These are phyloP conservation scores for Cystobasidium onofrii DNA, from an alignment of 768 basidiomycete genomes.

Conservation along the genomic window DNA sequence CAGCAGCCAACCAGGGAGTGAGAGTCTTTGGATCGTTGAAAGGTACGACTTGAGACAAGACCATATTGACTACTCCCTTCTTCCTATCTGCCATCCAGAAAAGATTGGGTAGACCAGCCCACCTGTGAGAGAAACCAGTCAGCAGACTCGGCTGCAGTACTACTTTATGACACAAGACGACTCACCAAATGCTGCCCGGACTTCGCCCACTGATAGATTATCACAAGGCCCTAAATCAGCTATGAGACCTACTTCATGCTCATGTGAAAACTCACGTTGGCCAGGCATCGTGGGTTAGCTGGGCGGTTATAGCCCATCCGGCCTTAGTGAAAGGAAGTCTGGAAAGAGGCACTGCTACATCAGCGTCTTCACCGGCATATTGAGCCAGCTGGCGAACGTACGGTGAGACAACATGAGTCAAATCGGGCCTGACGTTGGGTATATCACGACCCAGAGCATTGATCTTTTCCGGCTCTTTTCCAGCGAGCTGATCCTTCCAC, in stretches of 20 bases:
- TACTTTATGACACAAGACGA: too few relatives aligned
- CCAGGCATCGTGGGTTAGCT: conserved; percentile 9
- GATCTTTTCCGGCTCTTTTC: background rate
- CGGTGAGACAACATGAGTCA: background rate
- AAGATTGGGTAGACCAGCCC: conserved; percentile 27
- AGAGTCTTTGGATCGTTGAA: conserved; percentile 23
- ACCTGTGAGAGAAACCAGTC: background rate
- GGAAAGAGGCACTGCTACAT: too few relatives aligned
- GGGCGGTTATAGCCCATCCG: conserved; percentile 1
- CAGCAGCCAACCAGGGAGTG: conserved; percentile 17
- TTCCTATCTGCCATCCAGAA: conserved; percentile 28
- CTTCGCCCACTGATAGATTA: background rate
- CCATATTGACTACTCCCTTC: conserved; percentile 29
- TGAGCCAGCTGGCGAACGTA: too few relatives aligned
- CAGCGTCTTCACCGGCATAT: too few relatives aligned
- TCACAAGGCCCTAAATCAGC: background rate
- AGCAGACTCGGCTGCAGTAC: background rate
- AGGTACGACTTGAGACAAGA: conserved; percentile 5
- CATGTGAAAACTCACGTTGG: background rate
- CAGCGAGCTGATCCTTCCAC: conserved; percentile 27
- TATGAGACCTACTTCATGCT: background rate
- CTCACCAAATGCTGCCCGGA: conserved; percentile 11
- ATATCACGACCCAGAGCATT: background rate
- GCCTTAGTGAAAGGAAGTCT: background rate
- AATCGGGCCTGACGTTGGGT: background rate